Evolutionary conservation across 1,139 yeast genomes (phyloP), one percentile per base, ranked within the genome.

Genomic region (Pichia sp.): DNA sequence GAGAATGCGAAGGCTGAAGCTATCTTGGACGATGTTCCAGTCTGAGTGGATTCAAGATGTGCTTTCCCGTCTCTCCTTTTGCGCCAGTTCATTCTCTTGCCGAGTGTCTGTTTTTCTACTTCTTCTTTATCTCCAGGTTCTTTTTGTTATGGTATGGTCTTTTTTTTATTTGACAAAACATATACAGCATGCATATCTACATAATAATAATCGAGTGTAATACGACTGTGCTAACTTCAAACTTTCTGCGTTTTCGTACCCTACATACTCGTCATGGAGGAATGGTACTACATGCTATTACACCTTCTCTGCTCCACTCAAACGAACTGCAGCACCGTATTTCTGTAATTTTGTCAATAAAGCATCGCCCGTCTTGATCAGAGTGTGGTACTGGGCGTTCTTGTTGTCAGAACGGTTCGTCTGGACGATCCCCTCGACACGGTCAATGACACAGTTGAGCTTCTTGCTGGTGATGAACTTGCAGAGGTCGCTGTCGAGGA

Each of bases 371-470:
- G 87, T 96, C 69, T 88, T 89, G 64, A 95, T 85, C 64, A 95
- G 77, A 58, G 76, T 73, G 67, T 90, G 96, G 69, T 91, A 95
- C 70, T 93, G 98, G 53, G 88, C 87, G 67, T 95, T 93, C 72
- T 95, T 93, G 70, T 87, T 90, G 69, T 93, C 99, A 3, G 97
- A 96, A 62, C 98, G 80, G 70, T 90, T 93, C 28, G 99, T 95
- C 68, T 89, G 96, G 59, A 95, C 88, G 56, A 93, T 89, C 8
- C 98, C 98, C 68, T 90, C 88, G 51, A 93, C 99, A 64, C 90
- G 81, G 68, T 95, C 99, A 67, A 95, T 90, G 51, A 95, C 91
- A 72, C 99, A 95, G 71, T 90, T 91, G 67, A 95, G 78, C 69
- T 89, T 89, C 66, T 91, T 90, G 69, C 85, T 91, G 41, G 98